Base-by-base conservation (phyloP, 2,329 filamentous ascomycete genomes). In the Sporothrix pseudoabietina region DNA sequence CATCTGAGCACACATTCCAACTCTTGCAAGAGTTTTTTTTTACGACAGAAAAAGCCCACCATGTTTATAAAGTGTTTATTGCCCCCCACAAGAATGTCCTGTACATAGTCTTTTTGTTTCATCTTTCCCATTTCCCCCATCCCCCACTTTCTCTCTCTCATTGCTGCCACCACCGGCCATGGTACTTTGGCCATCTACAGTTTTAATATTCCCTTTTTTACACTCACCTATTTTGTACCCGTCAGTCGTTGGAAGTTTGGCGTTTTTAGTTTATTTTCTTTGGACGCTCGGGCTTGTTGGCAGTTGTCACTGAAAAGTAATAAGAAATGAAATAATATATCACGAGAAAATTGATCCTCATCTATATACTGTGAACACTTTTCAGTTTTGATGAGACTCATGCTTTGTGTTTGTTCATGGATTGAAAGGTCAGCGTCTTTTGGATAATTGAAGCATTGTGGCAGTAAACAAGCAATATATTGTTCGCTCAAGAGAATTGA, bases 41-140 rank as follows among this genome's bases (percentile, higher is more conserved):
- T 32, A 74, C 49, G 73, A 74, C 68, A 47, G 59, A 69, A 73
- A 72, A 65, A 63, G 47, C 55, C 22, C 10, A 41, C 14, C 6
- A 35, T 35, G 39, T 49, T 57, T 30, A 47, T 69, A 49, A 49
- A 32, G 39, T 57, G 35, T 65, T 66, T 7, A 59, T 57, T 69
- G 55, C 70, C 39, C 26, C 55, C 41, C 19, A 49, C 35, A 72
- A 74, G 69, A 65, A 59, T 71, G 68, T 74, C 39, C 49, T 73
- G 69, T 73, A 73, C 59, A 73, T 74, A 74, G 49, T 26, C 22
- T 69, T 30, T 14, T 12, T 14, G 3, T 35, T 44, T 4, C 68
- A 49, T 49, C 41, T 14, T 49, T 52, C 30, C 32, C 47, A 30
- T 16, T 30, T n/a, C 47, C 39, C 22, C 44, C 44, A 72, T 41